A percentile compares a stretch with the other conserved stretches of the same genome.
phyloP scores from a whole-genome alignment of 2,329 filamentous ascomycete genomes.

The Intubia oerlemansii region DNA sequence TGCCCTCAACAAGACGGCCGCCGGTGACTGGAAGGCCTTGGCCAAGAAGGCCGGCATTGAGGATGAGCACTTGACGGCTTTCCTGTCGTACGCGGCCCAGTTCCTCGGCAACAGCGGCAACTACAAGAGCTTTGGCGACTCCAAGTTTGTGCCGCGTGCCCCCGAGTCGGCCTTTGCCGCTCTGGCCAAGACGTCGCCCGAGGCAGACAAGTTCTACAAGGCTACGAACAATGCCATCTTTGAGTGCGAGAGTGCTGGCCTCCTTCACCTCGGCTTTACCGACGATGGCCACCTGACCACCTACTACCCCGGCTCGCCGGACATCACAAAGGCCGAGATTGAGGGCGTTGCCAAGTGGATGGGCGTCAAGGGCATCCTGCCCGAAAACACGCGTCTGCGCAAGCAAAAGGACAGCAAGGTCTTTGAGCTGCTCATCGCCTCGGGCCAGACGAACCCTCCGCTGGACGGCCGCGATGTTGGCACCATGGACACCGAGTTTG shows the following conservation, averaged over 20 bases:
- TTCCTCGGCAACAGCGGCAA: slow-evolving; percentile 68
- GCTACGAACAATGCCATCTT: slow-evolving; percentile 54
- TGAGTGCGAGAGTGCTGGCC: slow-evolving; percentile 35
- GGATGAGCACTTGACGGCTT: slow-evolving; percentile 39
- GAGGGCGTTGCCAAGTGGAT: slow-evolving; percentile 50
- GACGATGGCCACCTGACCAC: slow-evolving; percentile 59
- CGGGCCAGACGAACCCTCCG: slow-evolving; percentile 38
- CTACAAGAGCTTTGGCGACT: slow-evolving; percentile 73
- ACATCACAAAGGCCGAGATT: slow-evolving; percentile 58
- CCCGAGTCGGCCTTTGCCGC: slow-evolving; percentile 40
- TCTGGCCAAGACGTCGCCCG: slow-evolving; percentile 36
- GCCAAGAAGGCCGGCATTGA: slow-evolving; percentile 42
- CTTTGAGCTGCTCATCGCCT: slow-evolving; percentile 58
- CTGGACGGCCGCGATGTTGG: slow-evolving; percentile 39
- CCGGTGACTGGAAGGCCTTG: slow-evolving; percentile 50
- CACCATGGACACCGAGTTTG: slow-evolving; percentile 40
- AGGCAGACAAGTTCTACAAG: slow-evolving; percentile 42
- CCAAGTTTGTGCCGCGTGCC: slow-evolving; percentile 62
- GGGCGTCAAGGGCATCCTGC: slow-evolving; percentile 43
- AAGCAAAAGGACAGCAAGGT: slow-evolving; percentile 32
- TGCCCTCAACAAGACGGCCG: slow-evolving; percentile 40
- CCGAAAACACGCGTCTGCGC: slow-evolving; percentile 55
- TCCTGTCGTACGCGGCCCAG: slow-evolving; percentile 58
- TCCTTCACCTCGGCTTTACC: slow-evolving; percentile 58
- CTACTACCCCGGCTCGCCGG: slow-evolving; percentile 59